phyloP scores from a whole-genome alignment of 208 protist species.

The Lotmaria passim region DNA sequence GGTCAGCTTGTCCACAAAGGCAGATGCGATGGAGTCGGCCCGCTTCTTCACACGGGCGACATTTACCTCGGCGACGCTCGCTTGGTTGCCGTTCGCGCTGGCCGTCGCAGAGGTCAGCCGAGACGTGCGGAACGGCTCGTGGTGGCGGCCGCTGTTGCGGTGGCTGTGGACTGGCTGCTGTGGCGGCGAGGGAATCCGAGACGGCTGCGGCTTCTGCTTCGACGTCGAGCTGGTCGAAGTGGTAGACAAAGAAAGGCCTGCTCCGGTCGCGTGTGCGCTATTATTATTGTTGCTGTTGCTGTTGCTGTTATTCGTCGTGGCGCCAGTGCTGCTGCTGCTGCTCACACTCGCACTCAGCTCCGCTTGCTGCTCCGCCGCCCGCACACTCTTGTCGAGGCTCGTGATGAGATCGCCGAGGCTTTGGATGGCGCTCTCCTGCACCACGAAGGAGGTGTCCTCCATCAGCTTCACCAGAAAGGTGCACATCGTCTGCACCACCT shows the following conservation, averaged over 20 bases:
- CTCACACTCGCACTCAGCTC: constrained; percentile 21
- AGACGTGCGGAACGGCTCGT: constrained; percentile 9
- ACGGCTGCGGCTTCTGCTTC: neutral
- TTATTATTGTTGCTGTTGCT: neutral
- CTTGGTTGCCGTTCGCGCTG: constrained; percentile 7
- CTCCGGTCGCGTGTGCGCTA: neutral
- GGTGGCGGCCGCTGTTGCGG: constrained; percentile 19
- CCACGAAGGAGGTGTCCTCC: constrained; percentile 45
- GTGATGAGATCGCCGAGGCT: constrained; percentile 42
- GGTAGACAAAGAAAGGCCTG: constrained; percentile 8
- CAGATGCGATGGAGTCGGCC: constrained; percentile 32
- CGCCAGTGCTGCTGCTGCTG: neutral
- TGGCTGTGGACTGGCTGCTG: constrained; percentile 11
- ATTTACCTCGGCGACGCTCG: neutral
- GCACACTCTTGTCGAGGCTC: constrained; percentile 28
- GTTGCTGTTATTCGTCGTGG: neutral
- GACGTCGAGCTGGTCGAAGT: constrained; percentile 24
- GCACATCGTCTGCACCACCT: constrained; percentile 46
- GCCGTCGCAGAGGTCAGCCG: constrained; percentile 1
- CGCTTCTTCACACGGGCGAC: constrained; percentile 22
- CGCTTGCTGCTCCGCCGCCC: constrained; percentile 28
- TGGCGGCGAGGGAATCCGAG: too few species aligned
- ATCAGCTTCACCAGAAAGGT: constrained; percentile 40
- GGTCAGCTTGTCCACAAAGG: constrained; percentile 47
- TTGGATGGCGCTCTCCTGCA: constrained; percentile 54